These are phyloP conservation scores for Dendrobium officinale DNA, from an alignment of 106 monocot species.

Conservation along the genomic window DNA sequence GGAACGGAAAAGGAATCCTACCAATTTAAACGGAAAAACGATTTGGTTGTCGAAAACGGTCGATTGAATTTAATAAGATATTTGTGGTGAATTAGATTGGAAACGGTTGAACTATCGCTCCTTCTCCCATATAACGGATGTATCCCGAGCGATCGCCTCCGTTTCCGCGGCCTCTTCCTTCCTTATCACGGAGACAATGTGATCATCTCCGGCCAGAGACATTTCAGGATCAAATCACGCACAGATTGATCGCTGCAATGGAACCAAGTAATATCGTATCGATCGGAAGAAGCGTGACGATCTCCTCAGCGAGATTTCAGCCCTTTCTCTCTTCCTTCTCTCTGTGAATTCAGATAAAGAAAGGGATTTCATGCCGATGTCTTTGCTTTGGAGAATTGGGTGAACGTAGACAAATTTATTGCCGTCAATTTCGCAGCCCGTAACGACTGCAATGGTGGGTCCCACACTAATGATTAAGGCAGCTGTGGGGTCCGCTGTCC, in stretches of 20 bases:
- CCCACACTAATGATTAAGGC: background rate
- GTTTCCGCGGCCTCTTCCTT: background rate
- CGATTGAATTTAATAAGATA: no score
- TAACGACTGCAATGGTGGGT: background rate
- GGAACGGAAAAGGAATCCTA: background rate
- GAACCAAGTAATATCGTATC: background rate
- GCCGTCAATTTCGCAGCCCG: background rate
- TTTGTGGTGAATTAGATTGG: background rate
- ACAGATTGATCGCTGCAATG: background rate
- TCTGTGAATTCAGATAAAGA: background rate
- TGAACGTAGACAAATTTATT: background rate
- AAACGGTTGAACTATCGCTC: constrained; percentile 15
- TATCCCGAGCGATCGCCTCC: background rate
- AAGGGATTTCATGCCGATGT: background rate
- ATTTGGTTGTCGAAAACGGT: no score
- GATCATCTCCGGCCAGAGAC: constrained; percentile 13
- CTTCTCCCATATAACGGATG: constrained; percentile 28
- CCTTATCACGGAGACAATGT: background rate
- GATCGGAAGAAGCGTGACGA: background rate
- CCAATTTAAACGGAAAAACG: background rate
- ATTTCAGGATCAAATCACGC: constrained; percentile 11
- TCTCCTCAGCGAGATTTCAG: background rate
- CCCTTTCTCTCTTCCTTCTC: background rate
- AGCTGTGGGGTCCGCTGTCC: background rate
- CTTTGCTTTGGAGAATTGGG: background rate